A percentile compares a stretch with the other conserved stretches of the same genome.
Conservation (phyloP, 164 flowering plant species). For the Aristolochia contorta region DNA sequence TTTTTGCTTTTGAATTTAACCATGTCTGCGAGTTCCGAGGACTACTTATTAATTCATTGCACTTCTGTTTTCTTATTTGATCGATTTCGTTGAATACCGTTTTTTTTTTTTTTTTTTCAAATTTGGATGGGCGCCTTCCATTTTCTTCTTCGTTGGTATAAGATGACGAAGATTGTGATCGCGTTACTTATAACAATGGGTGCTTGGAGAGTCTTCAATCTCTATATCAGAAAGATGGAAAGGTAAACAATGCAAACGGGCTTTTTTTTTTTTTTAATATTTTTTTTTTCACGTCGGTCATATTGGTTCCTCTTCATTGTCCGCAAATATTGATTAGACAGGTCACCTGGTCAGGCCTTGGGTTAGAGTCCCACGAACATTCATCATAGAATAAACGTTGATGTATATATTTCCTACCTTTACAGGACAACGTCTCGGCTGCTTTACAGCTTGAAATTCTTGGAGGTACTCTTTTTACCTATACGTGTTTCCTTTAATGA, state of each 20-base stretch:
- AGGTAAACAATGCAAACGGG: neutral
- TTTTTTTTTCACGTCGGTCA: neutral
- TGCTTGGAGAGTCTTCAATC: conserved; percentile 5
- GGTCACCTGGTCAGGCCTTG: no score
- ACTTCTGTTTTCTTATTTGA: neutral
- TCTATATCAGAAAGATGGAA: conserved; percentile 2
- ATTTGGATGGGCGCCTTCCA: no score
- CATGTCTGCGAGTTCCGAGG: no score
- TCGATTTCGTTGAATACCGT: neutral
- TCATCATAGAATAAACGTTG: neutral
- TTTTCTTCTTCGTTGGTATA: no score
- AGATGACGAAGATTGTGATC: conserved; percentile 26
- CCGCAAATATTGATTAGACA: no score
- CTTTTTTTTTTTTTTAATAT: neutral
- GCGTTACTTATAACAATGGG: conserved; percentile 1
- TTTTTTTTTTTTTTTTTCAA: neutral
- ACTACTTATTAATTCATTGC: no score
- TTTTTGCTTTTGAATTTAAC: no score
- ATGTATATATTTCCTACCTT: neutral
- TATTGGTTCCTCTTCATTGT: no score
- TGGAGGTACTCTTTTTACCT: conserved; percentile 17
- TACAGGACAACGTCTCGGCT: conserved; percentile 13
- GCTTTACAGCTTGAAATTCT: conserved; percentile 33
- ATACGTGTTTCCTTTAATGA: no score
- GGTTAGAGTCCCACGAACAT: no score